phyloP scores from a whole-genome alignment of 345 rosid genomes.

The Linum tenue region DNA sequence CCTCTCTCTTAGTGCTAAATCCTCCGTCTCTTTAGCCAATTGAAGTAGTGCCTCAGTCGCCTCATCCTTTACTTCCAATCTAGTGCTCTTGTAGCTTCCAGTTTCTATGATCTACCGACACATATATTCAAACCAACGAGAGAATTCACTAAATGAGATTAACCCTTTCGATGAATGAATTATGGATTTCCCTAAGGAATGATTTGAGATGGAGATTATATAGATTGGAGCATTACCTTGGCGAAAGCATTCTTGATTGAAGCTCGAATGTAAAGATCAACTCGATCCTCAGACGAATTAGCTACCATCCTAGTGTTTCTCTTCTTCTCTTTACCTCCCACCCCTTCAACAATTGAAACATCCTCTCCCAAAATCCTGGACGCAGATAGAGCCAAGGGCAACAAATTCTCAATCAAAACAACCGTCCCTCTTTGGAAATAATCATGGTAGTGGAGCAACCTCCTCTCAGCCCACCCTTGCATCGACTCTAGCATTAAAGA shows the following conservation, averaged over 20 bases:
- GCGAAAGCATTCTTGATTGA: constrained; percentile 63
- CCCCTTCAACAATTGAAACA: constrained; percentile 36
- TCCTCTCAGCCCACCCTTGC: constrained; percentile 81
- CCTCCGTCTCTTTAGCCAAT: constrained; percentile 69
- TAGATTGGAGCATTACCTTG: constrained; percentile 31
- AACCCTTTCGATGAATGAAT: not conserved
- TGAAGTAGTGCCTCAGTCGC: constrained; percentile 46
- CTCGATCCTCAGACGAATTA: constrained; percentile 47
- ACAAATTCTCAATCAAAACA: constrained; percentile 49
- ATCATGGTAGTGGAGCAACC: constrained; percentile 62
- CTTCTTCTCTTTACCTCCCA: constrained; percentile 32
- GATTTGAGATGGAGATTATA: not conserved
- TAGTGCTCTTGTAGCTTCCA: constrained; percentile 30
- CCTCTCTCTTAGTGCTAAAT: constrained; percentile 64
- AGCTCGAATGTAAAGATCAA: constrained; percentile 62
- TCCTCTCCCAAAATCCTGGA: constrained; percentile 65
- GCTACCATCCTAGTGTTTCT: constrained; percentile 33
- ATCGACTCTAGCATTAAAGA: constrained; percentile 54
- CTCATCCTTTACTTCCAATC: constrained; percentile 37
- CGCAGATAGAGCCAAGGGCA: constrained; percentile 59
- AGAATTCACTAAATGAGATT: too few species aligned
- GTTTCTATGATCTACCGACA: constrained; percentile 44
- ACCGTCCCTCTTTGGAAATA: constrained; percentile 54
- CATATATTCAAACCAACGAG: not conserved
- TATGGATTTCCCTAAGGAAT: not conserved